Conservation (phyloP, 495 filamentous ascomycete genomes). For the Cenococcum geophilum region DNA sequence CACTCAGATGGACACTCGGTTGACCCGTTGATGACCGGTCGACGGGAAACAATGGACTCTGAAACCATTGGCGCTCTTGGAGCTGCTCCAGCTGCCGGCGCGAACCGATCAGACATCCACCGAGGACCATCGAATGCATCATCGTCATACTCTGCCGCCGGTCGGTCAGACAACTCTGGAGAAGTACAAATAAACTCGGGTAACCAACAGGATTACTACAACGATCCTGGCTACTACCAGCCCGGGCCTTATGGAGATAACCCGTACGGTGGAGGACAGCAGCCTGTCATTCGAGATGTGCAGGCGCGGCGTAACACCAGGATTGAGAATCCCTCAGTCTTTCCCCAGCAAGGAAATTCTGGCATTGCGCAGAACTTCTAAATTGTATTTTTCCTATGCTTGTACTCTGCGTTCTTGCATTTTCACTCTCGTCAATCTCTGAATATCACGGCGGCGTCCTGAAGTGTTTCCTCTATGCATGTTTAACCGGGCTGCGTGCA, state of each 20-base stretch:
- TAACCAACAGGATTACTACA: conserved; percentile 48
- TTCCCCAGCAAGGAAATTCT: conserved; percentile 80
- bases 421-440: background rate
- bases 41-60: conserved; percentile 50
- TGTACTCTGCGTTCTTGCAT: conserved; percentile 3
- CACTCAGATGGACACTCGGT: conserved; percentile 65
- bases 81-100: conserved; percentile 55
- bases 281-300: conserved; percentile 91
- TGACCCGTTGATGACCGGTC: conserved; percentile 56
- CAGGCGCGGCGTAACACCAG: conserved; percentile 84
- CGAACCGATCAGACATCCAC: conserved; percentile 64
- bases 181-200: conserved; percentile 55
- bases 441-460: conserved; percentile 1
- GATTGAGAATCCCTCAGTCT: conserved; percentile 82
- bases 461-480: background rate
- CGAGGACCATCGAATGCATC: conserved; percentile 94
- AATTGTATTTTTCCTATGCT: background rate
- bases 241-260: conserved; percentile 53
- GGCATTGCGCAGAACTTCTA: conserved; percentile 99
- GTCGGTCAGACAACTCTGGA: conserved; percentile 76
- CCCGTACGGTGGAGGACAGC: conserved; percentile 47
- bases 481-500: too few relatives aligned
- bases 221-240: conserved; percentile 46
- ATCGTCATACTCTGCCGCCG: conserved; percentile 82
- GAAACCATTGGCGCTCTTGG: conserved; percentile 64